phyloP scores from a whole-genome alignment of 2,329 filamentous ascomycete species.

The Truncatella angustata region DNA sequence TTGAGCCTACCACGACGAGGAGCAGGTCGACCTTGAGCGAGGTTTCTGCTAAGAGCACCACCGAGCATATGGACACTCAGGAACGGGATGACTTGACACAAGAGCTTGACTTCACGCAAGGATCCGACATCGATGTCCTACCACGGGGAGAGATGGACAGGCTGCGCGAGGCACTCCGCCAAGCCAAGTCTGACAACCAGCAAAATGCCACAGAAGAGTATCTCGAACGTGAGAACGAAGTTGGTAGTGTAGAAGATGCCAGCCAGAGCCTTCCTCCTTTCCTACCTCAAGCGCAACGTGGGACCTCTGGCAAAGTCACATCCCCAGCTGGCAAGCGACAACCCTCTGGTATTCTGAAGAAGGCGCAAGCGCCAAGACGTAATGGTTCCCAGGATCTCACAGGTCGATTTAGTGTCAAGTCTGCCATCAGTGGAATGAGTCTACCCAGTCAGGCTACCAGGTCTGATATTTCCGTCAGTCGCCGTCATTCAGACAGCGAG shows the following conservation, averaged over 20 bases:
- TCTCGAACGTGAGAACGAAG: slow-evolving; percentile 16
- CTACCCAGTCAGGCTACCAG: slow-evolving; percentile 23
- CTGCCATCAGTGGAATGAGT: slow-evolving; percentile 29
- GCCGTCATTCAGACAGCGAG: slow-evolving; percentile 21
- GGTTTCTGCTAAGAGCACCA: slow-evolving; percentile 32
- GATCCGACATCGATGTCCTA: slow-evolving; percentile 30
- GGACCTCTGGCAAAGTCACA: slow-evolving; percentile 1
- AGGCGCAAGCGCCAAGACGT: slow-evolving; percentile 26
- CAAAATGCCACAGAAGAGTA: slow-evolving; percentile 19
- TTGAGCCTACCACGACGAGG: slow-evolving; percentile 24
- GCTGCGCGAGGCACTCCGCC: slow-evolving; percentile 18
- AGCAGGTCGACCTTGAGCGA: slow-evolving; percentile 27
- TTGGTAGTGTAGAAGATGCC: slow-evolving; percentile 21
- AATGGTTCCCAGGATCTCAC: slow-evolving; percentile 27
- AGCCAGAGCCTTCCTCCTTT: slow-evolving; percentile 29
- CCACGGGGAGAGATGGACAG: slow-evolving; percentile 23
- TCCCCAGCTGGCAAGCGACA: slow-evolving; percentile 16
- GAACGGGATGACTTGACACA: slow-evolving; percentile 36
- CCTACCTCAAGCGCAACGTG: slow-evolving; percentile 14
- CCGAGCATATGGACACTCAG: slow-evolving; percentile 29
- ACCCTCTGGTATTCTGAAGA: slow-evolving; percentile 33
- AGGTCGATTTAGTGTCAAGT: slow-evolving; percentile 33
- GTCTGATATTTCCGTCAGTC: slow-evolving; percentile 18
- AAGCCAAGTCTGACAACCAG: slow-evolving; percentile 24
- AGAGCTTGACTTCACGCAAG: slow-evolving; percentile 33